Conservation (phyloP, 1,284 basidiomycete species). For the Cutaneotrichosporon sp. region DNA sequence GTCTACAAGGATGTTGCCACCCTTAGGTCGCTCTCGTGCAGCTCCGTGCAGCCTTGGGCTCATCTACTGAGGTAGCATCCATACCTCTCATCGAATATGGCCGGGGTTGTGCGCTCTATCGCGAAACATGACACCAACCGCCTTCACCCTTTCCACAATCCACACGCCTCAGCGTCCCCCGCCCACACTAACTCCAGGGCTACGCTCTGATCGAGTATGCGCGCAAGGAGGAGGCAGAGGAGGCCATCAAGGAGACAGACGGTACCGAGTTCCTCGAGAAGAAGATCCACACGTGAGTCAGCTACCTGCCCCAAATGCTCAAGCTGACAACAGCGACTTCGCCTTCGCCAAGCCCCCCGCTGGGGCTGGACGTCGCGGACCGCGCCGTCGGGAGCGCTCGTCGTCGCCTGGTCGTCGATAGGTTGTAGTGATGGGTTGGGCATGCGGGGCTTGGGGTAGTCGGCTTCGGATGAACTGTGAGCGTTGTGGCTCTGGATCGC, state of each 20-base stretch:
- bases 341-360: slow-evolving; percentile 89
- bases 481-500: too few relatives aligned
- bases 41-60: too few relatives aligned
- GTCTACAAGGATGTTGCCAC: too few relatives aligned
- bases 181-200: slow-evolving; percentile 56
- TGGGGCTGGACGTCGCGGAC: slow-evolving; percentile 21
- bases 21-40: too few relatives aligned
- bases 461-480: too few relatives aligned
- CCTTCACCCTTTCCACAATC: too few relatives aligned
- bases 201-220: slow-evolving; percentile 96
- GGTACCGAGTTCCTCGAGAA: slow-evolving; percentile 83
- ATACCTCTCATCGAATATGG: too few relatives aligned
- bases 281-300: slow-evolving; percentile 60
- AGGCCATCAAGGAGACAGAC: slow-evolving; percentile 75
- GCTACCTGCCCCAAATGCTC: background rate
- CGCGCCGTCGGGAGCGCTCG: slow-evolving; percentile 38
- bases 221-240: slow-evolving; percentile 84
- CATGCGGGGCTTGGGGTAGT: too few relatives aligned
- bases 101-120: too few relatives aligned
- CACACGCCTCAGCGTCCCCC: too few relatives aligned
- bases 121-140: too few relatives aligned
- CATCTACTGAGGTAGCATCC: too few relatives aligned
- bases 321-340: slow-evolving; percentile 63
- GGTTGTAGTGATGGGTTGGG: background rate
- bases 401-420: slow-evolving; percentile 33